Conservation (phyloP, 495 filamentous ascomycete species). For the Penicillium cosmopolitanum region DNA sequence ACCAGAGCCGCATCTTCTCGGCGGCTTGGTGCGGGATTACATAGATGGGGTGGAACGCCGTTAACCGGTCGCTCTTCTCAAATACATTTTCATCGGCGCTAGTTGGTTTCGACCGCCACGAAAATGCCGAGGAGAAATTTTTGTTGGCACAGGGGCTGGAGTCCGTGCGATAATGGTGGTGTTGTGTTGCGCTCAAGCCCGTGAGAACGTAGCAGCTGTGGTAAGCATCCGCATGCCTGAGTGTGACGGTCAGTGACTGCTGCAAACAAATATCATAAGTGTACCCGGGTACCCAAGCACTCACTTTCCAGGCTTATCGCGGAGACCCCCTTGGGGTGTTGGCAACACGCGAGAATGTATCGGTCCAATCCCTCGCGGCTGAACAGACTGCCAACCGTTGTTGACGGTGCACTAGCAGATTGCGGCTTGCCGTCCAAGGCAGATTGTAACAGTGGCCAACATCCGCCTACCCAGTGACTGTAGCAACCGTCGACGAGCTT, state of each 20-base stretch:
- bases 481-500: conserved; percentile 98
- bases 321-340: conserved; percentile 78
- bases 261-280: conserved; percentile 13
- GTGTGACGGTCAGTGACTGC: conserved; percentile 20
- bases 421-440: conserved; percentile 59
- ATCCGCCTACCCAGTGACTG: conserved; percentile 94
- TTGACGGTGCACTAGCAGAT: conserved; percentile 20
- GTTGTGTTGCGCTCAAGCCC: conserved; percentile 80
- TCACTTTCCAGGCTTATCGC: conserved; percentile 93
- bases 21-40: conserved; percentile 75
- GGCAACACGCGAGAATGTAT: conserved; percentile 89
- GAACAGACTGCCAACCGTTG: conserved; percentile 60
- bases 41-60: conserved; percentile 78
- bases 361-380: conserved; percentile 81
- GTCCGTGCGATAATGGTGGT: conserved; percentile 67
- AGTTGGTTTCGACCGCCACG: conserved; percentile 62
- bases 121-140: conserved; percentile 59
- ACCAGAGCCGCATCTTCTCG: conserved; percentile 66
- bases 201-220: conserved; percentile 90
- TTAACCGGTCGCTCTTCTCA: conserved; percentile 51
- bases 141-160: conserved; percentile 37
- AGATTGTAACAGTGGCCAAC: conserved; percentile 90
- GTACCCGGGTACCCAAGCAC: conserved; percentile 32
- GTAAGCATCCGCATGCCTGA: conserved; percentile 80
- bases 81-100: conserved; percentile 50